phyloP scores from a whole-genome alignment of 805 yeast genomes.

The Myxozyma vanderwaltii region DNA sequence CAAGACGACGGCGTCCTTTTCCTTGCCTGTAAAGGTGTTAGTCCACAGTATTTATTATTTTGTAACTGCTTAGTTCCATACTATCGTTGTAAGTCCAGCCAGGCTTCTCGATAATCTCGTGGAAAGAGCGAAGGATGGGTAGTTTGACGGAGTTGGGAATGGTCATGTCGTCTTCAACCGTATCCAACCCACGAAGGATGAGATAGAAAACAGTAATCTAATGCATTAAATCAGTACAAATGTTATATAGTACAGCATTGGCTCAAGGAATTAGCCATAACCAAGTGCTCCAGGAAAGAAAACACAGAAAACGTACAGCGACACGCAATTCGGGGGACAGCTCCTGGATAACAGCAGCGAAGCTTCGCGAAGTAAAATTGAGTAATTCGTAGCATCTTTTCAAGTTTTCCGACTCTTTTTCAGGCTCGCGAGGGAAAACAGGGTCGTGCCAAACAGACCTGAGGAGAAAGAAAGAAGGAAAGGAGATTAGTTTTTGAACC shows the following conservation, averaged over 20 bases:
- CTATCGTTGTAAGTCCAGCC: constrained; percentile 84
- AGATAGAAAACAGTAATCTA: constrained; percentile 73
- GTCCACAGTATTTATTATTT: neutral
- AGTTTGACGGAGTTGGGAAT: constrained; percentile 70
- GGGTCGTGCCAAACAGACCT: constrained; percentile 52
- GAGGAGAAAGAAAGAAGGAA: neutral
- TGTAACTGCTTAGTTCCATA: constrained; percentile 6
- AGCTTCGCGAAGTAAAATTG: constrained; percentile 78
- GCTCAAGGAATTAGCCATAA: neutral
- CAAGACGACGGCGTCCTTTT: constrained; percentile 78
- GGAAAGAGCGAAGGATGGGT: constrained; percentile 70
- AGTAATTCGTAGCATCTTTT: constrained; percentile 69
- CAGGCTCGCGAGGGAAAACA: constrained; percentile 52
- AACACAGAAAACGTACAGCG: constrained; percentile 48
- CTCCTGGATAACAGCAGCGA: constrained; percentile 90
- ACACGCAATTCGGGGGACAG: constrained; percentile 85
- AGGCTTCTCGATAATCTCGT: constrained; percentile 58
- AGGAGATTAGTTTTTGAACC: neutral
- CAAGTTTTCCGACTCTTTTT: constrained; percentile 50
- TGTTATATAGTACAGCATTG: too few relatives aligned
- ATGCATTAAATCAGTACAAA: neutral
- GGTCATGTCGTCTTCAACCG: constrained; percentile 95
- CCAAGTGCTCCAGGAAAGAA: too few relatives aligned
- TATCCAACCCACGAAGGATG: constrained; percentile 86
- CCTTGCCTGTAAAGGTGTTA: constrained; percentile 53